Evolutionary conservation across 2,329 filamentous ascomycete genomes (phyloP), one percentile per base, ranked within the genome.

Genomic region (Fusarium secorum): DNA sequence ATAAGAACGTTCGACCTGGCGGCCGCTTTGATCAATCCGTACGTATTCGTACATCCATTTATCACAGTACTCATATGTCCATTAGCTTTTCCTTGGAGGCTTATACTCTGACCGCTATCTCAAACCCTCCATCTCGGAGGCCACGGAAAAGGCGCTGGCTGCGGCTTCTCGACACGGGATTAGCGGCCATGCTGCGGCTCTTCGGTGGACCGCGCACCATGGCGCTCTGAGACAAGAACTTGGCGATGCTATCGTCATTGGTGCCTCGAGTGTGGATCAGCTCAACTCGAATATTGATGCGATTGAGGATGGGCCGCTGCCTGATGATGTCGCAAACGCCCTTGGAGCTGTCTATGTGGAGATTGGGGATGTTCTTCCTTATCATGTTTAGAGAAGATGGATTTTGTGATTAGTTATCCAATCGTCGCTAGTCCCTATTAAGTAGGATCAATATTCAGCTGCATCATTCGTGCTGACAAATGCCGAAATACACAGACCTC

Each of bases 1-100:
- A 54, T 18, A 54, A 54, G 36, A 54, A 54, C 9, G n/a, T 54
- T 5, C n/a, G 14, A 5, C 26, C 36, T 7, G 52, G 52, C 10
- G 52, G 52, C 11, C 52, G 52, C 11, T 54, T 44, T 33, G 52
- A 54, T 24, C 36, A 33, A 24, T 54, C 52, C 2, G 51, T 44
- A 32, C 1, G 51, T 24, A 5, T 8, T 32, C 3, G 22, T 1
- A 6, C 5, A 32, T 22, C 5, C 2, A 11, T 5, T 32, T 3
- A 4, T 5, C n/a, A n/a, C n/a, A n/a, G n/a, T 18, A 11, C 39
- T 56, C 9, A 55, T 0, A 0, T 11, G 0, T 7, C 15, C 9
- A 1, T 7, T 2, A 54, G 52, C 17, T 54, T 3, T 54, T 54
- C 3, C n/a, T 44, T 1, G 52, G 52, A 1, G 10, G 9, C 7